These are phyloP conservation scores for Tagetes erecta DNA, from an alignment of 129 eudicot species.

Conservation along the genomic window DNA sequence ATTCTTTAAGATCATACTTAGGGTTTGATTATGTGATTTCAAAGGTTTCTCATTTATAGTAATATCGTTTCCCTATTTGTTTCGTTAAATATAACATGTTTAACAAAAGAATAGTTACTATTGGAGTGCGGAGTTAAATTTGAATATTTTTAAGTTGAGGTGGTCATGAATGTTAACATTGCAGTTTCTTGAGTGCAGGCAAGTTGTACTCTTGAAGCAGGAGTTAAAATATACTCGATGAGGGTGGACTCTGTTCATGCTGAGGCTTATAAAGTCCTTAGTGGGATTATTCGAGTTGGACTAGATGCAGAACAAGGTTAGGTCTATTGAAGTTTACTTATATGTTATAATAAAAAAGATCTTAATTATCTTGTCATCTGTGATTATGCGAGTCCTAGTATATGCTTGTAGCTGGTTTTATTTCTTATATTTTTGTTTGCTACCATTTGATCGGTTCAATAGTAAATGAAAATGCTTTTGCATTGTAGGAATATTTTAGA, in stretches of 20 bases:
- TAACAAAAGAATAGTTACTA: background rate
- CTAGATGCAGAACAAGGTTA: conserved; percentile 74
- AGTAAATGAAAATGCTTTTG: background rate
- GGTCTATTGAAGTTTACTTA: conserved; percentile 11
- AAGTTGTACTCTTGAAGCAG: conserved; percentile 97
- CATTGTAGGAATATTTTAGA: background rate
- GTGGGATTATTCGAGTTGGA: conserved; percentile 90
- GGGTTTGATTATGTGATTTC: background rate
- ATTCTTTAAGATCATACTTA: background rate
- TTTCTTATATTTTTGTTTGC: background rate
- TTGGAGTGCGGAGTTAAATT: background rate
- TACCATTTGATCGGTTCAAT: background rate
- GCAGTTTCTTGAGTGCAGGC: conserved; percentile 49
- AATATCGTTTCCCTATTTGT: background rate
- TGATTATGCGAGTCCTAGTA: background rate
- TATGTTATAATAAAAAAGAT: background rate
- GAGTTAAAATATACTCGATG: conserved; percentile 87
- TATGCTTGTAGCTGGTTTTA: background rate
- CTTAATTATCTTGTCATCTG: conserved; percentile 14
- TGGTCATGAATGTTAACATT: conserved; percentile 16
- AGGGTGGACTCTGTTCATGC: conserved; percentile 96
- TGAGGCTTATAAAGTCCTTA: conserved; percentile 93
- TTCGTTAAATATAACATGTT: background rate
- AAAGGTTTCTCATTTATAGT: too few species aligned
- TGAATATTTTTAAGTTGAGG: background rate